Evolutionary conservation across 2,329 filamentous ascomycete genomes (phyloP), one percentile per base, ranked within the genome.

Genomic region (Beauveria sp.): DNA sequence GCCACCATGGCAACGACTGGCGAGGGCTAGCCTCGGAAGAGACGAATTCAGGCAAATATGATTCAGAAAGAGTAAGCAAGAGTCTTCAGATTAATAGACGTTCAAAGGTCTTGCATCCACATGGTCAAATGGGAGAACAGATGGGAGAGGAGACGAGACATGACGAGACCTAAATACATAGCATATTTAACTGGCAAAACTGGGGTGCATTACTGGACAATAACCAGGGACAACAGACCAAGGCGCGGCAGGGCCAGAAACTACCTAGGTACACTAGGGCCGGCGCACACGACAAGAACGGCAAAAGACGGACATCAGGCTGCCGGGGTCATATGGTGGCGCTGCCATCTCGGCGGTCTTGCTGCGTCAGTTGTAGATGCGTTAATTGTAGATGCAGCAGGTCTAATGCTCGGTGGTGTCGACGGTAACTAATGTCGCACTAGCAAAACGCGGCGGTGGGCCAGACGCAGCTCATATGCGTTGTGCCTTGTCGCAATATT

Each of bases 331-430:
- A 14, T 38, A 12, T 22, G 43, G 54, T 58, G 43, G 55, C 55
- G 45, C 43, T 45, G 55, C 55, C 55, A 58, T 55, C 45, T 58
- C 55, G 55, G 55, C 20, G 55, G 43, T 58, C 22, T 30, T 43
- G 45, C 20, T 54, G 51, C 28, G 34, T 28, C 22, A 16, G 22
- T 26, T 40, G n/a, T 20, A n/a, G 42, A 18, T 18, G 42, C 18
- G 20, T 42, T 5, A 43, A 22, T n/a, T 28, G 55, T 45, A 57
- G 43, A 49, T 49, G 54, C 43, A 56, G 18, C 26, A 18, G 9
- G 45, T 45, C 9, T 45, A 24, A 43, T 47, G 24, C n/a, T 7
- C 6, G 12, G n/a, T 10, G 43, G 43, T 30, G 54, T 20, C 47
- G 22, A 28, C 43, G n/a, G 30, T 34, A 34, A 2, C 22, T 38